Base-by-base conservation (phyloP, 2,329 filamentous ascomycete genomes). In the Ramularia collo-cygni region DNA sequence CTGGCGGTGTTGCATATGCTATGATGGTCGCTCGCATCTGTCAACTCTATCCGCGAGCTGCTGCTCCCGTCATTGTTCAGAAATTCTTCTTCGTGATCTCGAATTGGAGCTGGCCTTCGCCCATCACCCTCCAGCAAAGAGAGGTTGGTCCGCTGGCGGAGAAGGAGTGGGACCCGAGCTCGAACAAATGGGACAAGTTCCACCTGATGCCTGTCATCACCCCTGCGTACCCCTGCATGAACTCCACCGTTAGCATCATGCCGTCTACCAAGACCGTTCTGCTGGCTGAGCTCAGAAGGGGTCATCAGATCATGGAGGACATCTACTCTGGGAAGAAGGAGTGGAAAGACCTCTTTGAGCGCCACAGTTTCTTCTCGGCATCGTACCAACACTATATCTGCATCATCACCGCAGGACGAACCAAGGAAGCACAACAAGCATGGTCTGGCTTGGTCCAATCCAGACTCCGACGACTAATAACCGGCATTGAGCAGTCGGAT, bases 201-300 rank as follows among this genome's bases (percentile, higher is more conserved):
- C 90, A 96, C 63, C 70, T 95, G 37, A 98, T 98, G 92, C 92
- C 92, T 18, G 86, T 98, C 63, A 96, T 98, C 57, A 98, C 92
- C 1, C 92, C 92, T 1, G 89, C 92, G 1, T 96, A 95, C 61
- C 92, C 92, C 2, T 93, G 88, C 35, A 96, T 95, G 89, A 96
- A 92, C 62, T 83, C 92, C 2, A 96, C 92, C 0, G 92, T 94
- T 69, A 96, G 95, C 57, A 82, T 98, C 45, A 89, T 85, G 3
- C 72, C 77, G 50, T 96, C 90, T 1, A 93, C 88, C 2, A 86
- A 88, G 69, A 70, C 76, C 5, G 79, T 95, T 35, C 88, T 98
- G 57, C 77, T 87, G 50, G 75, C 81, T 33, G 92, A 98, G 60
- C 76, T 96, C 14, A 74, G 81, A 48, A 79, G 85, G 27, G 92